Percentiles rank a stretch among this genome's conserved stretches.
Conservation (phyloP, 768 basidiomycete genomes). For the Mycena chlorophos region DNA sequence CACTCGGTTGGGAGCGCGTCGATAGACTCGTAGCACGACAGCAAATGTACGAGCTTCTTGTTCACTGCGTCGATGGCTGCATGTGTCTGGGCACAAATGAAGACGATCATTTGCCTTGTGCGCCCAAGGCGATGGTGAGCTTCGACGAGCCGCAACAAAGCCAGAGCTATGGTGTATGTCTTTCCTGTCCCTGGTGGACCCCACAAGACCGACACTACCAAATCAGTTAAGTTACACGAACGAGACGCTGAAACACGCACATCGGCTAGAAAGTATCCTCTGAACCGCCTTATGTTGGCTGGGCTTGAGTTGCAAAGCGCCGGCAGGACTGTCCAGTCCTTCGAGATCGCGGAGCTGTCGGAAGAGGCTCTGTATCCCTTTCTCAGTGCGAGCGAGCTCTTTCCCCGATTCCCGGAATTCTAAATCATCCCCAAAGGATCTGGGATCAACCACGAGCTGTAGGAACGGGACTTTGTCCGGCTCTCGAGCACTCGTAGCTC, state of each 20-base stretch:
- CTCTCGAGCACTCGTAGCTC: conserved; percentile 25
- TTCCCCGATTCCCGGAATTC: conserved; percentile 19
- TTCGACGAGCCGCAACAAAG: conserved; percentile 47
- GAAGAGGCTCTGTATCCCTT: conserved; percentile 41
- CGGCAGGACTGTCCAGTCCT: conserved; percentile 32
- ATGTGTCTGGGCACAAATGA: conserved; percentile 54
- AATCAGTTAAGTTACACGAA: not conserved
- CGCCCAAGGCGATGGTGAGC: conserved; percentile 35
- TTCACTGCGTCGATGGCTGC: conserved; percentile 53
- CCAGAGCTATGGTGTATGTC: conserved; percentile 51
- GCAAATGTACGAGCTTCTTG: conserved; percentile 40
- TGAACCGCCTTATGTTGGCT: conserved; percentile 49
- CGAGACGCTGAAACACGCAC: conserved; percentile 2
- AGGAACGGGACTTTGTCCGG: conserved; percentile 37
- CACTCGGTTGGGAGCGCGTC: conserved; percentile 39
- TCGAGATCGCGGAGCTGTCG: conserved; percentile 37
- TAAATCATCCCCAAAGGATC: conserved; percentile 36
- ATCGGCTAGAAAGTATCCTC: conserved; percentile 42
- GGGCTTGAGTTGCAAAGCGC: conserved; percentile 42
- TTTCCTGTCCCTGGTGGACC: conserved; percentile 59
- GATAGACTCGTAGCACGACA: conserved; percentile 38
- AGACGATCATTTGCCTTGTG: conserved; percentile 38
- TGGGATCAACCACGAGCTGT: conserved; percentile 45
- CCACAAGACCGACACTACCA: conserved; percentile 45
- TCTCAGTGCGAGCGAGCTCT: conserved; percentile 36